phyloP scores from a whole-genome alignment of 148 eudicot species.

The Chenopodium berlandieri region DNA sequence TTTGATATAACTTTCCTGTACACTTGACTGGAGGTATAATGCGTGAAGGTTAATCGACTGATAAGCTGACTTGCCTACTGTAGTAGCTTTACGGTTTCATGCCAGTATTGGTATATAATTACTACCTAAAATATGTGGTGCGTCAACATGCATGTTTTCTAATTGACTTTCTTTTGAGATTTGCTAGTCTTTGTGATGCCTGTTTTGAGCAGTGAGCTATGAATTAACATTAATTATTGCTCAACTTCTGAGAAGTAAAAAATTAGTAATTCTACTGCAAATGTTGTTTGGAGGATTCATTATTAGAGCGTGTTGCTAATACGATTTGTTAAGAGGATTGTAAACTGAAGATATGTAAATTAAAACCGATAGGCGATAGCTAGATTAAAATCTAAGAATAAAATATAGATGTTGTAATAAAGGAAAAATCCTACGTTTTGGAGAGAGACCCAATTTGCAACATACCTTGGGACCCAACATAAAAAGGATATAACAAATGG shows the following conservation, averaged over 20 bases:
- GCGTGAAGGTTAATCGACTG: slow-evolving; percentile 3
- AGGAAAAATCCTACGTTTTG: no score
- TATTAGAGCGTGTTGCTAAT: not conserved
- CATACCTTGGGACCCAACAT: no score
- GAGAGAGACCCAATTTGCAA: no score
- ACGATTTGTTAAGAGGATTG: not conserved
- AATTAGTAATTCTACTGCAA: not conserved
- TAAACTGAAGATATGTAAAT: not conserved
- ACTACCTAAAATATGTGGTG: not conserved
- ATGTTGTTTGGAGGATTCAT: not conserved
- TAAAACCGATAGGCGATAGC: not conserved
- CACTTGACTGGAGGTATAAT: not conserved
- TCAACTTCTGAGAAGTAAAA: not conserved
- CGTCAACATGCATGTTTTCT: not conserved
- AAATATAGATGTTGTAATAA: no score
- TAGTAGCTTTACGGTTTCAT: not conserved
- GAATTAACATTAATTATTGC: not conserved
- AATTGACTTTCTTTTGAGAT: not conserved
- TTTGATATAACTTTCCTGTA: not conserved
- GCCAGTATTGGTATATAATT: not conserved
- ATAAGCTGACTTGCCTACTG: not conserved
- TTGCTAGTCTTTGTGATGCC: not conserved
- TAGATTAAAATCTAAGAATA: no score
- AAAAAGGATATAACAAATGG: no score
- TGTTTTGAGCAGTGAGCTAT: not conserved